A percentile compares a stretch with the other conserved stretches of the same genome.
These are phyloP conservation scores for Pichia scutulata DNA, from an alignment of 805 yeast genomes.

Conservation along the genomic window DNA sequence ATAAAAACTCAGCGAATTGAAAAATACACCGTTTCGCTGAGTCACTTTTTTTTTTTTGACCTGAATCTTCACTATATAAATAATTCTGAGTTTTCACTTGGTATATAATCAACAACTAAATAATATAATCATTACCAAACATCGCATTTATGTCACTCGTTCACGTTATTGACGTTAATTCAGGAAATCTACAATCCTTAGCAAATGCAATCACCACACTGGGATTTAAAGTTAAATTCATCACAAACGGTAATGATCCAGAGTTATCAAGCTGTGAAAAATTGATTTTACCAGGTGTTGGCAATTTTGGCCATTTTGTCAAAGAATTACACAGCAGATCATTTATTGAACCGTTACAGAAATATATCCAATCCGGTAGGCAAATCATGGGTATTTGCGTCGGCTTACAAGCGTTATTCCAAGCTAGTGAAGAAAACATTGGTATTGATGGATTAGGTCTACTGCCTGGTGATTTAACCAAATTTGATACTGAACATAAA, in stretches of 20 bases:
- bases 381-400: conserved; percentile 97
- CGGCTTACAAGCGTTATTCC: conserved; percentile 82
- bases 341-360: conserved; percentile 55
- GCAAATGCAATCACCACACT: conserved; percentile 75
- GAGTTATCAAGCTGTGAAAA: conserved; percentile 37
- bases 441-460: conserved; percentile 46
- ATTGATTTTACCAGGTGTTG: conserved; percentile 92
- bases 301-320: conserved; percentile 93
- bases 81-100: too few species aligned
- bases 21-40: too few species aligned
- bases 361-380: conserved; percentile 68
- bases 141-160: conserved; percentile 34
- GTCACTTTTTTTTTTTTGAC: not conserved
- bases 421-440: conserved; percentile 61
- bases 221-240: conserved; percentile 61
- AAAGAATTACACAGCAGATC: conserved; percentile 54
- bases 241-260: conserved; percentile 53
- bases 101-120: too few species aligned
- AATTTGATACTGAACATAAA: conserved; percentile 56
- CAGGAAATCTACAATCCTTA: conserved; percentile 88
- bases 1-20: too few species aligned
- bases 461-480: conserved; percentile 44
- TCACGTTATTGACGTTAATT: conserved; percentile 85
- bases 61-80: too few species aligned
- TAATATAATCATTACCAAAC: too few species aligned